A percentile compares a stretch with the other conserved stretches of the same genome.
These are phyloP conservation scores for Phytophthora quininea DNA, from an alignment of 352 stramenopile genomes.

Conservation along the genomic window DNA sequence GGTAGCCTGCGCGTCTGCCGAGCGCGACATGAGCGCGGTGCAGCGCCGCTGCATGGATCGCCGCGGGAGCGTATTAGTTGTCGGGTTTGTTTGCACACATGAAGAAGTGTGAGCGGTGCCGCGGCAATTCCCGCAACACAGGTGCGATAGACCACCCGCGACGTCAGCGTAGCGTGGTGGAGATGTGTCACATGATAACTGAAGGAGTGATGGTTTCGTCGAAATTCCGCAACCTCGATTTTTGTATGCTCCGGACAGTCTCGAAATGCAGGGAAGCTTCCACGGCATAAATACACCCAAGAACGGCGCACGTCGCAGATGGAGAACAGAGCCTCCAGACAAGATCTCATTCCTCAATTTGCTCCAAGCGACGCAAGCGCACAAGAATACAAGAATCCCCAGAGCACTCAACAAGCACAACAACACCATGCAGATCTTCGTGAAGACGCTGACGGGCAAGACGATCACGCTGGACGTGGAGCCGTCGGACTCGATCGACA, in stretches of 20 bases:
- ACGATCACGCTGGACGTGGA: slow-evolving; percentile 49
- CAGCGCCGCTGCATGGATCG: background rate
- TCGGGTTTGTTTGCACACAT: background rate
- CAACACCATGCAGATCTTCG: slow-evolving; percentile 84
- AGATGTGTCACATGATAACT: background rate
- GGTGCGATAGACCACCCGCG: background rate
- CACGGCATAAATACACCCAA: background rate
- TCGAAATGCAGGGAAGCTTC: slow-evolving; percentile 4
- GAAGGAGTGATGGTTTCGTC: background rate
- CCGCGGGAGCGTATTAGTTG: background rate
- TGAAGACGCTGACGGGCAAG: slow-evolving; percentile 89
- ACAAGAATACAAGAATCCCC: background rate
- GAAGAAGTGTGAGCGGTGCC: background rate
- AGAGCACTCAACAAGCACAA: background rate
- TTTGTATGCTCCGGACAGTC: background rate
- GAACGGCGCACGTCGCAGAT: slow-evolving; percentile 1
- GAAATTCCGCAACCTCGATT: background rate
- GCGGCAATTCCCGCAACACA: background rate
- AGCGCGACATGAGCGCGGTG: background rate
- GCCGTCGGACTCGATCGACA: slow-evolving; percentile 2
- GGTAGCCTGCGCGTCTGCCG: background rate
- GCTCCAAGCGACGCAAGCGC: background rate
- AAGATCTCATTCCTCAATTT: slow-evolving; percentile 17
- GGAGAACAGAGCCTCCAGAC: background rate
- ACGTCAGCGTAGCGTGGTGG: background rate